Evolutionary conservation across 1,139 yeast species (phyloP).

Genomic region (Ogataea hybrid): DNA sequence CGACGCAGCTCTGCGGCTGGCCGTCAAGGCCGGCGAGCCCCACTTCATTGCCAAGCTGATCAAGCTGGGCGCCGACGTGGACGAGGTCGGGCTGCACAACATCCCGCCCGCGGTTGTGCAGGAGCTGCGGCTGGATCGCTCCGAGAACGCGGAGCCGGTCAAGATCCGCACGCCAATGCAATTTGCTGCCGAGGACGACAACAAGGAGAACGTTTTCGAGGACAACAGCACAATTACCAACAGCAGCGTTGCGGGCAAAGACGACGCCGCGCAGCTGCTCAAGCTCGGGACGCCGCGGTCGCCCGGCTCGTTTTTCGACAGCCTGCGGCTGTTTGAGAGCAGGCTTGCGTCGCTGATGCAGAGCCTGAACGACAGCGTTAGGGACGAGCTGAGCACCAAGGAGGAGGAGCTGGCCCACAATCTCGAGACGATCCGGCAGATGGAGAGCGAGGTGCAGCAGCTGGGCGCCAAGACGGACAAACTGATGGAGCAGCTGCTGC

Average conservation of each 20-base stretch:
- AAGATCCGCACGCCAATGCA: not conserved
- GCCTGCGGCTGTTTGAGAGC: slow-evolving; percentile 19
- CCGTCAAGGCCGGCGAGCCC: slow-evolving; percentile 42
- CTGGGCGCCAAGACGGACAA: slow-evolving; percentile 18
- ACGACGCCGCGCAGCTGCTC: slow-evolving; percentile 15
- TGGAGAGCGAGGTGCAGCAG: slow-evolving; percentile 24
- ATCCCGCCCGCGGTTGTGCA: slow-evolving; percentile 25
- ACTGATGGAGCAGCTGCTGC: slow-evolving; percentile 18
- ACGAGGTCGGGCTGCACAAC: slow-evolving; percentile 19
- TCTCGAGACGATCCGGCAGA: slow-evolving; percentile 20
- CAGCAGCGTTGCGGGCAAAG: slow-evolving; percentile 4
- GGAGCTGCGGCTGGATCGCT: not conserved
- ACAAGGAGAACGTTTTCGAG: slow-evolving; percentile 29
- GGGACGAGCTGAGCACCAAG: slow-evolving; percentile 36
- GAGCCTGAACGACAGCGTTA: slow-evolving; percentile 45
- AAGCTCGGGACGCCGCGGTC: slow-evolving; percentile 6
- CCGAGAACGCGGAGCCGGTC: not conserved
- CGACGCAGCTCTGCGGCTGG: slow-evolving; percentile 66
- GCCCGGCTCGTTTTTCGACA: slow-evolving; percentile 10
- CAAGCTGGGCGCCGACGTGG: slow-evolving; percentile 41
- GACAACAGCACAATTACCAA: slow-evolving; percentile 11
- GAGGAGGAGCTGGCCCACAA: slow-evolving; percentile 37
- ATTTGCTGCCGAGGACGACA: slow-evolving; percentile 18
- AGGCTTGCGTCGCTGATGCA: slow-evolving; percentile 39
- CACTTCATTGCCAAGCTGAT: slow-evolving; percentile 37